These are phyloP conservation scores for Ceratocystis eucalypticola DNA, from an alignment of 2,329 filamentous ascomycete species.

Conservation along the genomic window DNA sequence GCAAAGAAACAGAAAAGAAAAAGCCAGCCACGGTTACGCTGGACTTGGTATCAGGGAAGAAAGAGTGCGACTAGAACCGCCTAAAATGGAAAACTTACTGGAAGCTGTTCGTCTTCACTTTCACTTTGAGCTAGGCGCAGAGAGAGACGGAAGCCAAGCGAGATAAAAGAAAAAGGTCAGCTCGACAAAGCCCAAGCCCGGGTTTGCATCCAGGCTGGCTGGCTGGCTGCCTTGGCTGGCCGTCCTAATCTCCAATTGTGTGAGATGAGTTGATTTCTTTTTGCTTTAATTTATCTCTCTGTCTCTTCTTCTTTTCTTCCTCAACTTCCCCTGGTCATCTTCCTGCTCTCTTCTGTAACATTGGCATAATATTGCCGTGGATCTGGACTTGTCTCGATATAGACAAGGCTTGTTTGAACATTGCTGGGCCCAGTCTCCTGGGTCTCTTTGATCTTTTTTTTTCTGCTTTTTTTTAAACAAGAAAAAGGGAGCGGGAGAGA, in stretches of 20 bases:
- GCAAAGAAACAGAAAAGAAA: background rate
- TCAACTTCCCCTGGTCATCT: background rate
- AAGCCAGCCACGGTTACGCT: background rate
- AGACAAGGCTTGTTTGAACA: background rate
- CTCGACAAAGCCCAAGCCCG: too few relatives aligned
- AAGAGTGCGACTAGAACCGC: too few relatives aligned
- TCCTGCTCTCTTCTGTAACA: background rate
- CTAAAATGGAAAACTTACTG: too few relatives aligned
- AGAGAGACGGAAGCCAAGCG: too few relatives aligned
- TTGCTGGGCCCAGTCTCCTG: constrained; percentile 2
- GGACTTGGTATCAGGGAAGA: too few relatives aligned
- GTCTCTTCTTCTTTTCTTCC: background rate
- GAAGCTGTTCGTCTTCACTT: too few relatives aligned
- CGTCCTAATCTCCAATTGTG: too few relatives aligned
- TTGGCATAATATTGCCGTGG: background rate
- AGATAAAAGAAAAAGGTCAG: too few relatives aligned
- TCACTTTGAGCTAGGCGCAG: too few relatives aligned
- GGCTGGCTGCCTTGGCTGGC: too few relatives aligned
- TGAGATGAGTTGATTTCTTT: too few relatives aligned
- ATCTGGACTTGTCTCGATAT: background rate
- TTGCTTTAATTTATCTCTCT: background rate
- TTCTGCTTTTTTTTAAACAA: background rate
- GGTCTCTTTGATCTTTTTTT: background rate
- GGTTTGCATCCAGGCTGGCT: too few relatives aligned
- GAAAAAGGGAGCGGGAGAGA: background rate